Percentiles rank a stretch among this genome's conserved stretches.
These are phyloP conservation scores for Nakazawaea ernobii DNA, from an alignment of 805 yeast species.

Conservation along the genomic window DNA sequence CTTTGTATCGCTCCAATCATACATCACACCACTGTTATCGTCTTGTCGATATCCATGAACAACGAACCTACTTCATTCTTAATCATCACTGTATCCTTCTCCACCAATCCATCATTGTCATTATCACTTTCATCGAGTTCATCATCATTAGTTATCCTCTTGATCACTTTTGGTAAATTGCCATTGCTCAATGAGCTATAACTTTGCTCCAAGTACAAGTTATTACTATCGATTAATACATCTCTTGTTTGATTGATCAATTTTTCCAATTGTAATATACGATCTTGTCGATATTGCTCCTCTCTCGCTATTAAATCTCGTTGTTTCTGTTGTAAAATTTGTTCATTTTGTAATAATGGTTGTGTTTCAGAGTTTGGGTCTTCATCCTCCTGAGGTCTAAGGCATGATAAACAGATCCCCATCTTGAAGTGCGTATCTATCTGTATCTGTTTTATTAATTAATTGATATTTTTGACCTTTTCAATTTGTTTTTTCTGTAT, in stretches of 20 bases:
- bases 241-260: conserved; percentile 8
- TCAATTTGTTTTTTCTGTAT: neutral
- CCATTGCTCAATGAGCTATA: conserved; percentile 4
- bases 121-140: conserved; percentile 1
- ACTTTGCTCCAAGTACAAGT: conserved; percentile 7
- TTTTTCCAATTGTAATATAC: conserved; percentile 7
- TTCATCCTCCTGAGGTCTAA: conserved; percentile 16
- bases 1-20: neutral
- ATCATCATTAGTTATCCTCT: neutral
- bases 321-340: conserved; percentile 8
- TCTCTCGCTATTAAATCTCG: conserved; percentile 8
- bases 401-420: conserved; percentile 30
- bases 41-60: conserved; percentile 6
- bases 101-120: neutral
- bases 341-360: conserved; percentile 18
- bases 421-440: conserved; percentile 12
- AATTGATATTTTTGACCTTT: too few species aligned
- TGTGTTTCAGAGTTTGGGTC: conserved; percentile 19
- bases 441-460: neutral
- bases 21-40: neutral
- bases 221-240: conserved; percentile 9
- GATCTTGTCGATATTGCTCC: neutral
- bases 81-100: neutral
- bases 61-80: conserved; percentile 1
- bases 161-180: conserved; percentile 9